phyloP scores from a whole-genome alignment of 176 grass and related monocot species.

The Aechmea fasciata region DNA sequence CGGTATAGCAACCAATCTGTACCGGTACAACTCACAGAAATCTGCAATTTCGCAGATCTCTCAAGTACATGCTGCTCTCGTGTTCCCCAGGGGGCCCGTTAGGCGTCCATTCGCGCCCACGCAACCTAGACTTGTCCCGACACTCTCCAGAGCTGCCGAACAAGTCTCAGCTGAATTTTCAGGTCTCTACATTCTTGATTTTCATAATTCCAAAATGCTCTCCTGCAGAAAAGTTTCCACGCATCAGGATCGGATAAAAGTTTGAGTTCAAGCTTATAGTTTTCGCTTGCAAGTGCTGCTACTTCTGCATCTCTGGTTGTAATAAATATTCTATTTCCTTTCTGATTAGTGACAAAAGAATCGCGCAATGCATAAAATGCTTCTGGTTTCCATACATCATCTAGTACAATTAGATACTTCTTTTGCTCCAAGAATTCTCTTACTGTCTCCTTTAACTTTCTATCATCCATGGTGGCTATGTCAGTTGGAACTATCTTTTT shows the following conservation, averaged over 20 bases:
- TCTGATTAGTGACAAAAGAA: slow-evolving; percentile 7
- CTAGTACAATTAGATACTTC: slow-evolving; percentile 31
- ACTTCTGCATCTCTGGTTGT: slow-evolving; percentile 20
- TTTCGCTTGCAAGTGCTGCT: slow-evolving; percentile 25
- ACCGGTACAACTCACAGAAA: too few relatives aligned
- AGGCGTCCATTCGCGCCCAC: too few relatives aligned
- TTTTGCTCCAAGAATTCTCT: neutral
- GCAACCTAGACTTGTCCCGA: too few relatives aligned
- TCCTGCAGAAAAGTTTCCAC: slow-evolving; percentile 33
- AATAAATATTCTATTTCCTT: slow-evolving; percentile 17
- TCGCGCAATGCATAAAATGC: slow-evolving; percentile 5
- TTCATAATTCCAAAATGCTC: slow-evolving; percentile 23
- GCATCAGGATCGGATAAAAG: slow-evolving; percentile 13
- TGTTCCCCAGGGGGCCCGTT: too few relatives aligned
- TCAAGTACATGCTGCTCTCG: too few relatives aligned
- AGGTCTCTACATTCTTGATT: too few relatives aligned
- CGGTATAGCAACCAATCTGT: too few relatives aligned
- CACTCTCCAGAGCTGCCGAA: too few relatives aligned
- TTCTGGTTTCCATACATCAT: slow-evolving; percentile 28
- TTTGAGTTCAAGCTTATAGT: slow-evolving; percentile 16
- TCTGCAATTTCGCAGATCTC: too few relatives aligned
- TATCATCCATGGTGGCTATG: neutral
- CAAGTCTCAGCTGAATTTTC: too few relatives aligned
- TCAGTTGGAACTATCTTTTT: neutral
- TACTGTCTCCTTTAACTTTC: slow-evolving; percentile 7